Evolutionary conservation across 2,329 filamentous ascomycete species (phyloP), one percentile per base, ranked within the genome.

Genomic region (Seiridium cupressi): DNA sequence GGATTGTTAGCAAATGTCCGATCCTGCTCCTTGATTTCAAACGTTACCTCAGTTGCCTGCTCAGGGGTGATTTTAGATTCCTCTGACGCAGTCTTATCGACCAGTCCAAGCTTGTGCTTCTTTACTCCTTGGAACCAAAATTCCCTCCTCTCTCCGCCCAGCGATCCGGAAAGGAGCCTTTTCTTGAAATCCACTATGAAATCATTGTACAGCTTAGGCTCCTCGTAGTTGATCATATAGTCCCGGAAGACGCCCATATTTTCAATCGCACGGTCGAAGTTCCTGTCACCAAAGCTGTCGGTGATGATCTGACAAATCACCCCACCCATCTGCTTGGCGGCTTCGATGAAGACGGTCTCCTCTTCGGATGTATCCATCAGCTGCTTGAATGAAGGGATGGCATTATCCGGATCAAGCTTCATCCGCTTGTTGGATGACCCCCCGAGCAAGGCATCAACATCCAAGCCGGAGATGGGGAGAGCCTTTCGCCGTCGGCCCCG

Each of bases 311-410:
- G 78, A 60, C 87, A 82, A 49, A 96, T 84, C 59, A 97, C 89
- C 4, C 72, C 72, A 10, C 83, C 86, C 85, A 98, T 90, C 69
- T 96, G 91, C 64, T 87, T 85, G 5, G 87, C 82, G 1, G 90
- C 89, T 18, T 88, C 84, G 61, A 86, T 80, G 57, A 96, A 84
- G 3, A 84, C 80, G 1, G 83, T 77, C 1, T 89, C 77, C 35
- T 88, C 83, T 5, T 85, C 81, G 0, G 89, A 82, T 1, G 78
- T 76, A 1, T 80, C 80, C 13, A 98, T 80, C 3, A 89, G 83
- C 72, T 92, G 92, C 71, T 93, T 96, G 84, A 97, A 97, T 61
- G 94, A 91, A 0, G 95, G 93, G 4, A 98, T 87, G 1, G 93
- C 87, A 64, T 98, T 98, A 8, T 89, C 83, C 0, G 84, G 72